Percentiles rank a stretch among this genome's conserved stretches.
phyloP scores from a whole-genome alignment of 805 yeast species.

The Ascoidea rubescens region DNA sequence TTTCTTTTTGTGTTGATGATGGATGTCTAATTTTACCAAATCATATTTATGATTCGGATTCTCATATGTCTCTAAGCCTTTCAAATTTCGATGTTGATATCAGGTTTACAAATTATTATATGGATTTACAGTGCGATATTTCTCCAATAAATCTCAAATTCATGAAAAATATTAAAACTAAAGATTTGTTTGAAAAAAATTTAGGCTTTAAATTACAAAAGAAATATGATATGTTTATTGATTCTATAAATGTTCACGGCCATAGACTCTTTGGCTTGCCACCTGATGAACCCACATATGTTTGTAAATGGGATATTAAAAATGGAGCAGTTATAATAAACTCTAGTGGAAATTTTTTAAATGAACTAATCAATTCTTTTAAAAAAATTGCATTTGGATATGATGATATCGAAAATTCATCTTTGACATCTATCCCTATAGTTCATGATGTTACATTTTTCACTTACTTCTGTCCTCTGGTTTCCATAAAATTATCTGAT shows the following conservation, averaged over 20 bases:
- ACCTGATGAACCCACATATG: slow-evolving; percentile 77
- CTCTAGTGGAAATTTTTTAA: slow-evolving; percentile 32
- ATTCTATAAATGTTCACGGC: slow-evolving; percentile 58
- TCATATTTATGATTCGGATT: slow-evolving; percentile 47
- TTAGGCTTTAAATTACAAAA: neutral
- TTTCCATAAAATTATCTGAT: slow-evolving; percentile 28
- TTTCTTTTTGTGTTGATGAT: slow-evolving; percentile 53
- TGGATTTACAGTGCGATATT: slow-evolving; percentile 76
- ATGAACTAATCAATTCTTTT: slow-evolving; percentile 27
- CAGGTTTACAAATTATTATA: slow-evolving; percentile 81
- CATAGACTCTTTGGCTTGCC: slow-evolving; percentile 91
- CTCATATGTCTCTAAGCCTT: slow-evolving; percentile 49
- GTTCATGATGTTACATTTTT: slow-evolving; percentile 61
- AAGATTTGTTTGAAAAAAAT: neutral
- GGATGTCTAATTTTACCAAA: slow-evolving; percentile 69
- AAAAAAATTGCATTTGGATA: slow-evolving; percentile 47
- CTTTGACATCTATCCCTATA: slow-evolving; percentile 39
- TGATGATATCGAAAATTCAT: slow-evolving; percentile 62
- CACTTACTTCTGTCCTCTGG: slow-evolving; percentile 34
- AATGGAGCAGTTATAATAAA: slow-evolving; percentile 44
- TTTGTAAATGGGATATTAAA: slow-evolving; percentile 81
- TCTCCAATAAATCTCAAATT: slow-evolving; percentile 36
- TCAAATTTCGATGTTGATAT: slow-evolving; percentile 61
- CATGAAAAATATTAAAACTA: slow-evolving; percentile 7
- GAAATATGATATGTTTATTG: slow-evolving; percentile 31